Conservation (phyloP, 1,284 basidiomycete genomes). For the Ganoderma boninense region DNA sequence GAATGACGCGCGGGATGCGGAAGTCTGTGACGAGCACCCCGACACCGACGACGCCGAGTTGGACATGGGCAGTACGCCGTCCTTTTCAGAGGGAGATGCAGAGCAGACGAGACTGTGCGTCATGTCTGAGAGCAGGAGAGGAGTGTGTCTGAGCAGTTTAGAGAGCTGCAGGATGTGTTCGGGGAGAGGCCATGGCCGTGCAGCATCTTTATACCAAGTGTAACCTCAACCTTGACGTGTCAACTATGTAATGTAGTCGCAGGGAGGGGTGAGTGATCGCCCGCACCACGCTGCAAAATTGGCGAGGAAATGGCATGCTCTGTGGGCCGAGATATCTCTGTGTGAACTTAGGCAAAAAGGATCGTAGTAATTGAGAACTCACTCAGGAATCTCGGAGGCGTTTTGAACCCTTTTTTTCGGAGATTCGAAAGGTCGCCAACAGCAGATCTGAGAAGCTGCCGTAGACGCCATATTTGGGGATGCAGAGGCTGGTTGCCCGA, state of each 20-base stretch:
- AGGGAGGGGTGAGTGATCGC: constrained; percentile 21
- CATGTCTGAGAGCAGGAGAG: constrained; percentile 16
- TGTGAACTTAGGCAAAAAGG: constrained; percentile 28
- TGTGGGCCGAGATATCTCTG: constrained; percentile 29
- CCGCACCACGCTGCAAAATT: constrained; percentile 29
- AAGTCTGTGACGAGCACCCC: constrained; percentile 13
- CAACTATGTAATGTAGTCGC: constrained; percentile 32
- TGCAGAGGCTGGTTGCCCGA: constrained; percentile 27
- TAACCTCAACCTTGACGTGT: constrained; percentile 29
- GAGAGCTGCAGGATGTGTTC: constrained; percentile 20
- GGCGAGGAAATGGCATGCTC: constrained; percentile 26
- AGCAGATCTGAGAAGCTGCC: constrained; percentile 30
- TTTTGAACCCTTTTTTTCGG: constrained; percentile 43
- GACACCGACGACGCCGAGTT: constrained; percentile 1
- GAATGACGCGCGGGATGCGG: constrained; percentile 24
- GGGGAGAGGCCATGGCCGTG: constrained; percentile 15
- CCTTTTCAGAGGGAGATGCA: constrained; percentile 22
- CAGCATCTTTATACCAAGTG: constrained; percentile 29
- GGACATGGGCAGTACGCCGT: constrained; percentile 13
- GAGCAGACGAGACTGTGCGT: constrained; percentile 16
- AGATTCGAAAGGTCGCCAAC: constrained; percentile 33
- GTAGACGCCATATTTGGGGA: constrained; percentile 27
- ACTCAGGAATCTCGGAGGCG: constrained; percentile 36
- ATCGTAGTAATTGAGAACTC: constrained; percentile 25
- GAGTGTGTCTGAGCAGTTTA: constrained; percentile 2